Conservation (phyloP, 345 rosid genomes). For the Excoecaria agallocha region DNA sequence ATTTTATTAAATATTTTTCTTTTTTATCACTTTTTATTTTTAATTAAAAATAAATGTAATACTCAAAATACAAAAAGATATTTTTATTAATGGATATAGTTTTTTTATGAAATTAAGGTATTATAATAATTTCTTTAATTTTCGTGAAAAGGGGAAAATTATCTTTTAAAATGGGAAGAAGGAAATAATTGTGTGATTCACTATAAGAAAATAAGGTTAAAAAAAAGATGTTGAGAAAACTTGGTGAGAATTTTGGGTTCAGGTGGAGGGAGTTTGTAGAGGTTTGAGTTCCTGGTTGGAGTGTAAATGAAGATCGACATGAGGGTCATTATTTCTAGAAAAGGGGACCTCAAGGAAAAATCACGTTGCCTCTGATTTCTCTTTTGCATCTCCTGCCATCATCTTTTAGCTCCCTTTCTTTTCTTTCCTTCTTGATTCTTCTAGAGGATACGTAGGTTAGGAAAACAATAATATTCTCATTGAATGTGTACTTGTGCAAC, state of each 20-base stretch:
- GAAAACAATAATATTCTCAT: background rate
- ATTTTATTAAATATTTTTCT: no score
- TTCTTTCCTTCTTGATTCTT: background rate
- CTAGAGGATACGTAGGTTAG: background rate
- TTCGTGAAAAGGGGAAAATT: no score
- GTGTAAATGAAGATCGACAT: background rate
- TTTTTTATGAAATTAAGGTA: no score
- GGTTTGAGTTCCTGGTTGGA: background rate
- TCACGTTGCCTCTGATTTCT: background rate
- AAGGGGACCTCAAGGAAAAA: background rate
- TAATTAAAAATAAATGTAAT: no score
- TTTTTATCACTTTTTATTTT: no score
- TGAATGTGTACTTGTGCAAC: conserved; percentile 3
- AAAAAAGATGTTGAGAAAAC: background rate
- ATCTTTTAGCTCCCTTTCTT: background rate
- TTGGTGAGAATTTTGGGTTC: background rate
- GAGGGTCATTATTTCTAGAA: background rate
- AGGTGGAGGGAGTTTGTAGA: background rate
- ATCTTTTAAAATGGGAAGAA: no score
- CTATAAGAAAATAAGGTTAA: background rate
- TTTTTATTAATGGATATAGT: no score
- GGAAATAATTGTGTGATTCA: background rate
- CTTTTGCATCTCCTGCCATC: background rate
- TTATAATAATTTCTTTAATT: no score
- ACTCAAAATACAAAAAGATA: no score